Base-by-base conservation (phyloP, 140 eudicot genomes). In the Eryngium alpinum region DNA sequence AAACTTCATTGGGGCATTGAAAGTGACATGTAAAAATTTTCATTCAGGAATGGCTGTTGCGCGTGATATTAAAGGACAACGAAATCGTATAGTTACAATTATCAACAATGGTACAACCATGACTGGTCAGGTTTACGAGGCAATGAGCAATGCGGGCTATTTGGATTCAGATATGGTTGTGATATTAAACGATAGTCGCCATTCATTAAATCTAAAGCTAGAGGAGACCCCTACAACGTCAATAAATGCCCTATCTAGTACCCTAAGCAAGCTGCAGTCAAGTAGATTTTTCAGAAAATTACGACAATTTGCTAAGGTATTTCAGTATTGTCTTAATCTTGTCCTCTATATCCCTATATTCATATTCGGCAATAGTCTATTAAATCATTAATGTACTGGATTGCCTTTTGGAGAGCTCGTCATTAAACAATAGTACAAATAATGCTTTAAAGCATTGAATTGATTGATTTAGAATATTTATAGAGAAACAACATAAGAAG, bases 61-160 rank as follows among this genome's bases (percentile, higher is more conserved):
- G 72, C 90, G 98, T 27, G 98, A 94, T 86, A 83, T 94, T 73
- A 92, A 90, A 86, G 97, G 96, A 76, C 92, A 86, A 80, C 85
- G 88, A 75, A 94, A 94, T 80, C 96, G 96, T 43, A 67, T 94
- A 85, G 94, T 94, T 87, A 84, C 97, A 27, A 92, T 94, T 28
- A 94, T 94, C 80, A 94, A 91, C 88, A 94, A 92, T 82, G 94
- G 88, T 81, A 88, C 90, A 13, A 90, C 90, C 22, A 89, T 86
- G 96, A 89, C 92, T 34, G 98, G 98, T 31, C 98, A 94, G 83
- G 90, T 92, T 79, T 94, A 92, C 56, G 98, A 94, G 91, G 98
- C 98, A 46, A 94, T 94, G 98, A 89, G 97, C 82, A 94, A 94
- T 86, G 97, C 98, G 44, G 98, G 98, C 63, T 92, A 90, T 83